Conservation (phyloP, 2,329 filamentous ascomycete species). For the Talaromyces amestolkiae region DNA sequence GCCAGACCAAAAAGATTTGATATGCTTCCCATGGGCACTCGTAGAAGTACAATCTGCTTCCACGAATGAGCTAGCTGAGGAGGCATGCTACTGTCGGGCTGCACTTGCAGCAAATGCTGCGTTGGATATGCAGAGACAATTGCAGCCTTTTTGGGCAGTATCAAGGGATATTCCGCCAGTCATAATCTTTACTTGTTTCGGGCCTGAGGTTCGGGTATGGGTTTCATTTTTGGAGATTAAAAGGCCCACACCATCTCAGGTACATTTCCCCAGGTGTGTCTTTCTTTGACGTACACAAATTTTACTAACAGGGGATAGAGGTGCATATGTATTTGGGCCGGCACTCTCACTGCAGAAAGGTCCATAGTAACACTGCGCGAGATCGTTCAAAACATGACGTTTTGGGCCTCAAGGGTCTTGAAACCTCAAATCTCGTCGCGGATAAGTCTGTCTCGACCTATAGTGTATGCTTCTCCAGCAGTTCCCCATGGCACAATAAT, state of each 20-base stretch:
- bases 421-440: conserved; percentile 4
- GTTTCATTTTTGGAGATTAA: conserved; percentile 1
- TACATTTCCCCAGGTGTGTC: too few relatives aligned
- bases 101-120: background rate
- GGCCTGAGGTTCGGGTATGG: conserved; percentile 9
- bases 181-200: conserved; percentile 8
- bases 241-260: background rate
- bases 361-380: conserved; percentile 3
- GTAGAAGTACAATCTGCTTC: conserved; percentile 1
- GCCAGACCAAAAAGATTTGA: background rate
- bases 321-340: conserved; percentile 4
- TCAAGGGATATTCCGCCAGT: background rate
- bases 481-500: background rate
- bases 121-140: background rate
- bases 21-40: conserved; percentile 14
- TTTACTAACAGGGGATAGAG: conserved; percentile 2
- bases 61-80: background rate
- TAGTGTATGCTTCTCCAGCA: background rate
- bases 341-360: conserved; percentile 12
- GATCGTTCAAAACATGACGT: conserved; percentile 12
- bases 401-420: conserved; percentile 14
- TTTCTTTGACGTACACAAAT: background rate
- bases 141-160: background rate
- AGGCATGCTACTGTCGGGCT: conserved; percentile 9
- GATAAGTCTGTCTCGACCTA: conserved; percentile 1